Base-by-base conservation (phyloP, 106 monocot genomes). In the Dendrobium nobile region DNA sequence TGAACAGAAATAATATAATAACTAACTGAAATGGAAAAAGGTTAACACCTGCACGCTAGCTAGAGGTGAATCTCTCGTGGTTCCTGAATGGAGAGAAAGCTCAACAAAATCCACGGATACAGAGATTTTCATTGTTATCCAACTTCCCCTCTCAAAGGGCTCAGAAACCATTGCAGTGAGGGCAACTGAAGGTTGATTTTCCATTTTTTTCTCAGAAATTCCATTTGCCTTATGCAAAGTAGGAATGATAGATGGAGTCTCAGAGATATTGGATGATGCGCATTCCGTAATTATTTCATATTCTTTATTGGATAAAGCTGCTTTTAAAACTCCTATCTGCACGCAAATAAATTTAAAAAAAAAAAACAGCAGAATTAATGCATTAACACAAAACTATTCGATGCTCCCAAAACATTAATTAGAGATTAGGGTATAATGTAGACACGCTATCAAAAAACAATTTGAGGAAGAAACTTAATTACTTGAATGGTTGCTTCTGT, bases 211-310 rank as follows among this genome's bases (percentile, higher is more conserved):
- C 43, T 83, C 70, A 58, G 89, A 79, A 77, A 67, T 47, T 42
- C 48, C 77, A 87, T 72, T 64, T 42, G 54, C 84, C 47, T 85
- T 79, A 22, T 82, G 84, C 72, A 99, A 84, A 54, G 87, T 5
- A 82, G 95, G 91, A 22, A 95, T 82, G 22, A 75, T 28, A 80
- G 78, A 84, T 84, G 95, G 90, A 74, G 92, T 86, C 87, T 99
- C 99, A 43, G 99, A 91, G 54, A 95, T 86, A 82, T 99, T 99
- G 37, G 99, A 91, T 78, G 78, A 31, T 45, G 93, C 86, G 79
- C 99, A 99, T 83, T 95, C 99, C 41, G 95, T 93, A 77, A 95
- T 93, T 84, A 95, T 90, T 81, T 95, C 87, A 77, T 99, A 99
- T 84, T 99, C 99, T 83, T 81, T 87, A 82, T 91, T 99, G 59